These are phyloP conservation scores for Myxozyma monticola DNA, from an alignment of 805 yeast genomes.

Conservation along the genomic window DNA sequence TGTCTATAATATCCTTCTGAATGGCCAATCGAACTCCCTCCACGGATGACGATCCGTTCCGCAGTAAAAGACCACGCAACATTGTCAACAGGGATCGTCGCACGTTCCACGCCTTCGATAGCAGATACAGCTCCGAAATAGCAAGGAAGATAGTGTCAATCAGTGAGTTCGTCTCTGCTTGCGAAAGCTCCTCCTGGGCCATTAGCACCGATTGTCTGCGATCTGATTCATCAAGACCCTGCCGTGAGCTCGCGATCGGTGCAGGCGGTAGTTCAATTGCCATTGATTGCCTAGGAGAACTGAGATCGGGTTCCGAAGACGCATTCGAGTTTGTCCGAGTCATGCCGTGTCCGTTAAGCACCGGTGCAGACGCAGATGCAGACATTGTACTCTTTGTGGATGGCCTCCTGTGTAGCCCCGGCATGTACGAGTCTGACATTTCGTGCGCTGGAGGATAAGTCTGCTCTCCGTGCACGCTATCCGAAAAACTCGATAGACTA, in stretches of 20 bases:
- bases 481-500: conserved; percentile 12
- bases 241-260: not conserved
- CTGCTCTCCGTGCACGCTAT: conserved; percentile 6
- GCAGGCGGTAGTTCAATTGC: not conserved
- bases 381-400: not conserved
- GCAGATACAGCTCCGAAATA: conserved; percentile 29
- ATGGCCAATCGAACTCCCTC: conserved; percentile 31
- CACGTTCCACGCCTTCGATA: conserved; percentile 33
- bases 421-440: conserved; percentile 14
- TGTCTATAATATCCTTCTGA: conserved; percentile 28
- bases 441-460: conserved; percentile 12
- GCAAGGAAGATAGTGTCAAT: conserved; percentile 30
- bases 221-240: conserved; percentile 1
- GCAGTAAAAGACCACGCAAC: conserved; percentile 30
- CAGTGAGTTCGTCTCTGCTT: conserved; percentile 26
- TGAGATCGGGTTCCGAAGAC: conserved; percentile 9
- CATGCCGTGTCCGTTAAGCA: not conserved
- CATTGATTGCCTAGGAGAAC: not conserved
- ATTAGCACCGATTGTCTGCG: conserved; percentile 12
- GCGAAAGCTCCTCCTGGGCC: conserved; percentile 14
- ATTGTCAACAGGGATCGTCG: conserved; percentile 31
- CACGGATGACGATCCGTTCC: conserved; percentile 30
- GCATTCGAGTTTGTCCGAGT: conserved; percentile 5
- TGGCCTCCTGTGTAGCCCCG: conserved; percentile 3
- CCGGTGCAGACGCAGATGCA: conserved; percentile 7